Conservation (phyloP, 2,329 filamentous ascomycete species). For the Mycosphaerella sp. region DNA sequence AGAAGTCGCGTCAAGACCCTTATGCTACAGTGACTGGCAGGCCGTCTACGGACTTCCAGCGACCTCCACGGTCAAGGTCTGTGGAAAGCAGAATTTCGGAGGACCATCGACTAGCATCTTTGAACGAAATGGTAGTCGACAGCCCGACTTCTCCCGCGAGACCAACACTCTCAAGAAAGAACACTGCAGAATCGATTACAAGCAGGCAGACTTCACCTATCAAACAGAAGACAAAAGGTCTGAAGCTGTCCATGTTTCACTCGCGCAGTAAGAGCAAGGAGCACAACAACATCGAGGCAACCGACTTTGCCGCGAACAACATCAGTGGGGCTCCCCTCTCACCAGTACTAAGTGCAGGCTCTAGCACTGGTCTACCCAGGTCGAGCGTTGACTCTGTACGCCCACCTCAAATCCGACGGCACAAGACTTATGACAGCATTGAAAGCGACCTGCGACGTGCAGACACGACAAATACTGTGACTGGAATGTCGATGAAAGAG, state of each 20-base stretch:
- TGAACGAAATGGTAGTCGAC: constrained; percentile 14
- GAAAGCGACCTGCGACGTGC: constrained; percentile 35
- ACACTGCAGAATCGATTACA: background rate
- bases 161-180: constrained; percentile 11
- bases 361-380: constrained; percentile 20
- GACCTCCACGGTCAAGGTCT: constrained; percentile 20
- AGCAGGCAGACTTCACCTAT: constrained; percentile 22
- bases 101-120: constrained; percentile 13
- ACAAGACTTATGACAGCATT: constrained; percentile 45
- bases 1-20: constrained; percentile 7
- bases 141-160: constrained; percentile 15
- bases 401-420: constrained; percentile 24
- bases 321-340: constrained; percentile 11
- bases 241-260: constrained; percentile 31
- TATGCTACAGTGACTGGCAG: constrained; percentile 15
- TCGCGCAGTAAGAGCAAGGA: constrained; percentile 38
- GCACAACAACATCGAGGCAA: constrained; percentile 26
- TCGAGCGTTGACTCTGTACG: constrained; percentile 36
- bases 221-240: constrained; percentile 34
- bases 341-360: constrained; percentile 14
- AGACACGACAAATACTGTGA: constrained; percentile 15
- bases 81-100: constrained; percentile 19
- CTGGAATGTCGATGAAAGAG: constrained; percentile 29
- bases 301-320: constrained; percentile 26
- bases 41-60: constrained; percentile 18